Conservation (phyloP, 1,139 yeast genomes). For the Yamadazyma conglobata region DNA sequence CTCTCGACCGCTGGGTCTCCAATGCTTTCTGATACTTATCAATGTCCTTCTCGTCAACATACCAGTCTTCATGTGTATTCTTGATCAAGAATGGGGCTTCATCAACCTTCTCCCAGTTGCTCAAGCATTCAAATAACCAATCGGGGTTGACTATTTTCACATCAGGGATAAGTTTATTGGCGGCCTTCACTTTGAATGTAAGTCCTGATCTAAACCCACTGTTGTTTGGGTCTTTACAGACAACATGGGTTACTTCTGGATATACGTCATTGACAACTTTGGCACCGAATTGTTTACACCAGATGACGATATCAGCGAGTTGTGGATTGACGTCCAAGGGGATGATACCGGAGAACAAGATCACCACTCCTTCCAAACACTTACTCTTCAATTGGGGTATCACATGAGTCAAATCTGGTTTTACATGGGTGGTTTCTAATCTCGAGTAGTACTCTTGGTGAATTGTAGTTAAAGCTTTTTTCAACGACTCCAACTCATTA, state of each 20-base stretch:
- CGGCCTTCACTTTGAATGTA: slow-evolving; percentile 74
- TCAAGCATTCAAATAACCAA: slow-evolving; percentile 87
- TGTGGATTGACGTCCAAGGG: slow-evolving; percentile 74
- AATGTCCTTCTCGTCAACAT: slow-evolving; percentile 40
- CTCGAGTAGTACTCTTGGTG: slow-evolving; percentile 64
- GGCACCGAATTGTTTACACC: slow-evolving; percentile 94
- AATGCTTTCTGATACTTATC: slow-evolving; percentile 38
- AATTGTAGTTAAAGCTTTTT: slow-evolving; percentile 57
- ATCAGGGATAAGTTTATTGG: slow-evolving; percentile 58
- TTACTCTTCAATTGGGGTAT: slow-evolving; percentile 68
- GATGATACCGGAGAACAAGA: slow-evolving; percentile 81
- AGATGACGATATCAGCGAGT: slow-evolving; percentile 78
- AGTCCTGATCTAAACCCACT: slow-evolving; percentile 28
- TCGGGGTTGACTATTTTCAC: slow-evolving; percentile 85
- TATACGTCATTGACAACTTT: slow-evolving; percentile 70
- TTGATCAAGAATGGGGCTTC: slow-evolving; percentile 61
- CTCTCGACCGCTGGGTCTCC: slow-evolving; percentile 18
- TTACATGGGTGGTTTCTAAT: slow-evolving; percentile 27
- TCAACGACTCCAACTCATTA: slow-evolving; percentile 64
- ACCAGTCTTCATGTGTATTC: slow-evolving; percentile 36
- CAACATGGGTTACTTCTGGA: slow-evolving; percentile 81
- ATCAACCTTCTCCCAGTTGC: slow-evolving; percentile 69
- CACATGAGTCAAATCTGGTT: slow-evolving; percentile 62
- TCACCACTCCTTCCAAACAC: slow-evolving; percentile 66
- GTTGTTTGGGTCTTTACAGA: slow-evolving; percentile 71